Conservation (phyloP, 23 red algal species). For the Gracilariopsis chorda region DNA sequence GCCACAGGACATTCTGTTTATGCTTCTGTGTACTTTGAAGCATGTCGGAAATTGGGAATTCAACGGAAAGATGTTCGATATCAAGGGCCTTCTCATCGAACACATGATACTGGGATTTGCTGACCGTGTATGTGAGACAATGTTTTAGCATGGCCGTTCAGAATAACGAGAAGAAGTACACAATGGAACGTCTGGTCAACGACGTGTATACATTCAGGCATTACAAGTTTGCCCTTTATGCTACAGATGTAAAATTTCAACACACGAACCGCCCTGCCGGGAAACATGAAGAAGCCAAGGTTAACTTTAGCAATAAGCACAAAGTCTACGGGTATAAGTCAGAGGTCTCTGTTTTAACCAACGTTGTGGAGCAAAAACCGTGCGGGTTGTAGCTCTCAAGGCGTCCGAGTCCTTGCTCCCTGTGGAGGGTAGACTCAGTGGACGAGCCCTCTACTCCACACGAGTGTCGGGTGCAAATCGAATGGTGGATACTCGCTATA, state of each 20-base stretch:
- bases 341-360: neutral
- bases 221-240: neutral
- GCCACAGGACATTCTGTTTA: neutral
- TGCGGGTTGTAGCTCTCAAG: too few species aligned
- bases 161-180: too few species aligned
- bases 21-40: neutral
- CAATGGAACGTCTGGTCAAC: neutral
- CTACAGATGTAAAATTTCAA: slow-evolving; percentile 33
- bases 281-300: slow-evolving; percentile 10
- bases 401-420: too few species aligned
- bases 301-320: slow-evolving; percentile 27
- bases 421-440: too few species aligned
- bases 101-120: neutral
- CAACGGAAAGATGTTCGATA: neutral
- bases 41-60: neutral
- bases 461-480: too few species aligned
- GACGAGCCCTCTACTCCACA: too few species aligned
- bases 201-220: neutral
- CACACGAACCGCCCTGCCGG: neutral
- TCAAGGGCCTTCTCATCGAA: neutral
- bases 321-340: slow-evolving; percentile 38
- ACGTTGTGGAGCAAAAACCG: too few species aligned
- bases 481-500: too few species aligned
- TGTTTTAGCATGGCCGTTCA: too few species aligned
- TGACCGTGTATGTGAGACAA: neutral